A percentile compares a stretch with the other conserved stretches of the same genome.
phyloP scores from a whole-genome alignment of 768 basidiomycete genomes.

The Sutorius australiensis region DNA sequence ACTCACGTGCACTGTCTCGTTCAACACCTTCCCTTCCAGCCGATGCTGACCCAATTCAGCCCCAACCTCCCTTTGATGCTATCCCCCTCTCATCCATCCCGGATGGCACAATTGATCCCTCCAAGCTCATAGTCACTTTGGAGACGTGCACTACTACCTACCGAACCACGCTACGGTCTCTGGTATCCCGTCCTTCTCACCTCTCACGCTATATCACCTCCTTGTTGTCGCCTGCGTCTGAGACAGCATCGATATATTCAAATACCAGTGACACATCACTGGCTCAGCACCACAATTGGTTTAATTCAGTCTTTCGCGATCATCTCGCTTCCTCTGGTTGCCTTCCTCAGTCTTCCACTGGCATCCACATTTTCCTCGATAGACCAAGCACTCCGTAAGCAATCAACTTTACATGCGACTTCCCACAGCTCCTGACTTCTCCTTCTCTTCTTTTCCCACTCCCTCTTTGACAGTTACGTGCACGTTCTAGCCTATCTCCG shows the following conservation, averaged over 20 bases:
- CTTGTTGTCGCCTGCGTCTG: conserved; percentile 41
- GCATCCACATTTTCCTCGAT: conserved; percentile 74
- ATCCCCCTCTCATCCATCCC: conserved; percentile 63
- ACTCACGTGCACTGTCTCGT: conserved; percentile 36
- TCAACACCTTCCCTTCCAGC: conserved; percentile 50
- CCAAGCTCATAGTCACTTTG: conserved; percentile 62
- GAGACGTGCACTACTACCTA: conserved; percentile 70
- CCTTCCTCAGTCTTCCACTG: conserved; percentile 41
- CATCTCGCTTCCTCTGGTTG: conserved; percentile 63
- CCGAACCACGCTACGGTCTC: conserved; percentile 62
- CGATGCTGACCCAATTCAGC: conserved; percentile 43
- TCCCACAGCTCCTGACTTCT: conserved; percentile 1
- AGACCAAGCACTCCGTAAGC: conserved; percentile 77
- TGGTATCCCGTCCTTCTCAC: conserved; percentile 65
- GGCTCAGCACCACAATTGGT: conserved; percentile 24
- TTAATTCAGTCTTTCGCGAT: conserved; percentile 53
- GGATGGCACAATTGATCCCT: conserved; percentile 45
- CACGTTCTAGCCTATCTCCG: conserved; percentile 74
- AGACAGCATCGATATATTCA: conserved; percentile 55
- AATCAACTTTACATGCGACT: not conserved
- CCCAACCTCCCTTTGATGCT: conserved; percentile 56
- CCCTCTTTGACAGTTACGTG: conserved; percentile 46
- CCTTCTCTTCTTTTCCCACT: not conserved
- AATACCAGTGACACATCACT: conserved; percentile 39
- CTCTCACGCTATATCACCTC: conserved; percentile 56